Evolutionary conservation across 352 stramenopile species (phyloP).

Genomic region (Phytopythium chamaehyphon): DNA sequence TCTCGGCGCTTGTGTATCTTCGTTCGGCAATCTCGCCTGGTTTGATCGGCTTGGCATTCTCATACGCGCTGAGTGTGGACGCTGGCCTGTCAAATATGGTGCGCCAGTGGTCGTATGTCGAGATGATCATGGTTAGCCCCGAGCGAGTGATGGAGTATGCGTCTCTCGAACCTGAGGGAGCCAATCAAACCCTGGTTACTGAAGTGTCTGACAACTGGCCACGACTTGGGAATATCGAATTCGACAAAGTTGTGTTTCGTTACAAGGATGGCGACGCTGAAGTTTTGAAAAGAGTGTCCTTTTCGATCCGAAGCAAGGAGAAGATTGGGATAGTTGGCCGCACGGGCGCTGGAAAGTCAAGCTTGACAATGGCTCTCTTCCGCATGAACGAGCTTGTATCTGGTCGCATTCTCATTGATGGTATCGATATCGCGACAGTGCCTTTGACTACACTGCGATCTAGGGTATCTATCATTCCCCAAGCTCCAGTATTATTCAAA

Average conservation of each 20-base stretch:
- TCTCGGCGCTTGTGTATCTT: slow-evolving; percentile 32
- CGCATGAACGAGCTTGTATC: slow-evolving; percentile 73
- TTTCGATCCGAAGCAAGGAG: slow-evolving; percentile 55
- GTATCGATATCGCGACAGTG: slow-evolving; percentile 29
- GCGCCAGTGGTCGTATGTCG: slow-evolving; percentile 13
- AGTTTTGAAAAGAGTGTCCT: slow-evolving; percentile 47
- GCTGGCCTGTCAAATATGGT: slow-evolving; percentile 59
- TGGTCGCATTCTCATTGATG: slow-evolving; percentile 33
- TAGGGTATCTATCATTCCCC: slow-evolving; percentile 49
- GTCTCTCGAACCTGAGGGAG: slow-evolving; percentile 20
- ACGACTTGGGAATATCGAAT: slow-evolving; percentile 49
- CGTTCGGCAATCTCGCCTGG: slow-evolving; percentile 35
- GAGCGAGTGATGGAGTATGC: slow-evolving; percentile 49
- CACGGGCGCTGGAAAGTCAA: slow-evolving; percentile 86
- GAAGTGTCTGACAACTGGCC: slow-evolving; percentile 56
- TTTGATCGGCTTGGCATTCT: slow-evolving; percentile 81
- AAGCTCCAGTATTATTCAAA: slow-evolving; percentile 89
- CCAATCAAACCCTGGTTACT: slow-evolving; percentile 8
- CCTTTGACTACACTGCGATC: slow-evolving; percentile 21
- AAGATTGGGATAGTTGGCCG: slow-evolving; percentile 86
- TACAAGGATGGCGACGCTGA: slow-evolving; percentile 56
- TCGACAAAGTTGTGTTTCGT: slow-evolving; percentile 69
- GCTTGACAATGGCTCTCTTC: slow-evolving; percentile 83
- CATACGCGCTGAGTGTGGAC: slow-evolving; percentile 83
- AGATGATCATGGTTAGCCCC: slow-evolving; percentile 42